Conservation (phyloP, 1,139 yeast genomes). For the Hyphopichia burtonii region DNA sequence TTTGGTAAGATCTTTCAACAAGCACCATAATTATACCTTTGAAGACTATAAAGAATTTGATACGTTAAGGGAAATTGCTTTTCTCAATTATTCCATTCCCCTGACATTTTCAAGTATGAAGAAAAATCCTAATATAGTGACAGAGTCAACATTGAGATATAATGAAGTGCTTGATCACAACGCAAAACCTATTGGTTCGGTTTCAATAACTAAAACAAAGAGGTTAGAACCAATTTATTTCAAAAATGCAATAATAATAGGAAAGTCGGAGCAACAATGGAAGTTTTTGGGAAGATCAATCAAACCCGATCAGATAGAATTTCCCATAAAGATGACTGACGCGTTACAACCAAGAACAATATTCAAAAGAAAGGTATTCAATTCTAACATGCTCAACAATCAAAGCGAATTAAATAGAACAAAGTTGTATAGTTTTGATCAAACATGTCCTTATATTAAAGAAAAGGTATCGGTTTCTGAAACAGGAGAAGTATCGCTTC, state of each 20-base stretch:
- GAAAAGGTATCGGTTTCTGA: conserved; percentile 8
- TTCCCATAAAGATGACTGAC: conserved; percentile 21
- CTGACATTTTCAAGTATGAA: conserved; percentile 27
- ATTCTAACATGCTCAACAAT: conserved; percentile 17
- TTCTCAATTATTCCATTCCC: conserved; percentile 27
- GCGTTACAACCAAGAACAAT: conserved; percentile 25
- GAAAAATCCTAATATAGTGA: conserved; percentile 29
- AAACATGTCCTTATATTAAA: conserved; percentile 30
- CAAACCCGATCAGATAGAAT: conserved; percentile 14
- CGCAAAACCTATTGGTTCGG: conserved; percentile 15
- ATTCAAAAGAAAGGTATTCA: conserved; percentile 17
- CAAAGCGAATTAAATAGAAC: conserved; percentile 21
- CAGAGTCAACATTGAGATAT: conserved; percentile 24
- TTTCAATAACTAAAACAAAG: conserved; percentile 13
- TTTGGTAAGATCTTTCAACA: conserved; percentile 21
- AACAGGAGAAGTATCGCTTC: conserved; percentile 15
- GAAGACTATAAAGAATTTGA: conserved; percentile 19
- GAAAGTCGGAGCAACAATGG: conserved; percentile 41
- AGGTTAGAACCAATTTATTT: conserved; percentile 21
- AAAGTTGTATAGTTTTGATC: conserved; percentile 26
- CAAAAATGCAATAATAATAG: conserved; percentile 23
- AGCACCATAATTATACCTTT: conserved; percentile 4
- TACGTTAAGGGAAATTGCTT: conserved; percentile 21
- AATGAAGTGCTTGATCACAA: conserved; percentile 24
- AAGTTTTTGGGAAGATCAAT: conserved; percentile 37